Conservation (phyloP, 768 basidiomycete genomes). For the Pulveroboletus sp. region DNA sequence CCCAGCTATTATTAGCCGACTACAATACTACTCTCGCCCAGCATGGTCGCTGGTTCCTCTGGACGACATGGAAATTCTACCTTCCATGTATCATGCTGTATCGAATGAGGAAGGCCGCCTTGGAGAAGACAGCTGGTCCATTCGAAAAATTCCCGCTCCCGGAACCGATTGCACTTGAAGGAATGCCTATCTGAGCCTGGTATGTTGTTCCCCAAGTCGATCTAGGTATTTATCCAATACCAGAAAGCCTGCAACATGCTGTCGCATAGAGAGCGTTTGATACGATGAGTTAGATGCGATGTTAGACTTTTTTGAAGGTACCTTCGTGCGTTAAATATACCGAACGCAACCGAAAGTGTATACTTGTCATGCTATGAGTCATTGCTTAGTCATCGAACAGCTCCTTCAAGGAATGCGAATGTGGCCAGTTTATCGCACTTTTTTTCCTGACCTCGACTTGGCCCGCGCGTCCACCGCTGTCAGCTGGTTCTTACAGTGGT, state of each 20-base stretch:
- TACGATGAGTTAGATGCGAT: background rate
- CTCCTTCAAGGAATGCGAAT: background rate
- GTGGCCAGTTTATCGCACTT: background rate
- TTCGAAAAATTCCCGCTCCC: constrained; percentile 39
- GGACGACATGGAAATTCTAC: constrained; percentile 66
- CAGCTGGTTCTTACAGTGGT: constrained; percentile 11
- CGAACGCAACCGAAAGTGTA: too few relatives aligned
- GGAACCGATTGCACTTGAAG: constrained; percentile 22
- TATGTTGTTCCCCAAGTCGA: background rate
- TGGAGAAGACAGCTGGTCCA: constrained; percentile 55
- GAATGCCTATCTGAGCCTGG: constrained; percentile 11
- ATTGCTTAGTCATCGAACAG: constrained; percentile 24
- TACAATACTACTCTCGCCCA: constrained; percentile 63
- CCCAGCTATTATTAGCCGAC: constrained; percentile 42
- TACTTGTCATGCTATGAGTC: constrained; percentile 4
- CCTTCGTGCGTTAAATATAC: too few relatives aligned
- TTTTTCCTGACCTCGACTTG: constrained; percentile 9
- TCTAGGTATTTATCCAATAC: background rate
- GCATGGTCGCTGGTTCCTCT: constrained; percentile 68
- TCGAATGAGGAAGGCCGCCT: constrained; percentile 26
- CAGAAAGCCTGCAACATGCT: background rate
- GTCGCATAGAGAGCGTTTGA: background rate
- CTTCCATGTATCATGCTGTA: constrained; percentile 42
- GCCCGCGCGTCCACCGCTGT: constrained; percentile 1
- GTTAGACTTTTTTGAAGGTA: background rate